Base-by-base conservation (phyloP, 1,139 yeast species). In the Groenewaldozyma sp. region DNA sequence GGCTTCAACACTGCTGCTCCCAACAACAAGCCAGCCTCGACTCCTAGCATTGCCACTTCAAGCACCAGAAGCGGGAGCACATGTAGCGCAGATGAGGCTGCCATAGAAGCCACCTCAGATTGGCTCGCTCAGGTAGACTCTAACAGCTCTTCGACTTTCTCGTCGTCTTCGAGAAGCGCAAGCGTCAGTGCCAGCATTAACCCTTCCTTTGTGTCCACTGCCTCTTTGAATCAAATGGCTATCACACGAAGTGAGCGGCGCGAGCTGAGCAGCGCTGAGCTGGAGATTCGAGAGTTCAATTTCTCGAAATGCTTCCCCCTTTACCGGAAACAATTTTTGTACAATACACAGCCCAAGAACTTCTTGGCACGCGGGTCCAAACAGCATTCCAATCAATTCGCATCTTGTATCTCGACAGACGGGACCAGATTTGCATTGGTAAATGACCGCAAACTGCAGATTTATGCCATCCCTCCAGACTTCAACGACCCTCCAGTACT, bases 271-370 rank as follows among this genome's bases (percentile, higher is more conserved):
- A 31, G 41, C 17, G 45, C 53, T 2, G 55, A 48, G 33, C 40
- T 39, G 16, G 56, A 54, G 20, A 48, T 48, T 18, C 52, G 58
- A 14, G 60, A 56, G 35, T 45, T 43, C 40, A 54, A 51, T 41
- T 84, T 78, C 59, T 76, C 79, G 14, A 80, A 78, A 52, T 83
- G 93, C 51, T 87, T 84, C 62, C 96, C 96, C 1, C 74, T 78
- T 43, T 83, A 82, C 56, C 67, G 95, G 42, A 79, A 80, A 53
- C 68, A 77, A 38, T 68, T 73, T 31, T 76, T 78, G 28, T 79
- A 72, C 56, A 70, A 73, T 18, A 79, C 91, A 0, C 88, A 79
- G 49, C 75, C 76, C 22, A 57, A 71, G 27, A 70, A 67, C 42
- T 63, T 76, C 57, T 52, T 68, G 35, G 62, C 72, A 47, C 65